Evolutionary conservation across 164 flowering plant species (phyloP), one percentile per base, ranked within the genome.

Genomic region (Euptelea pleiosperma): DNA sequence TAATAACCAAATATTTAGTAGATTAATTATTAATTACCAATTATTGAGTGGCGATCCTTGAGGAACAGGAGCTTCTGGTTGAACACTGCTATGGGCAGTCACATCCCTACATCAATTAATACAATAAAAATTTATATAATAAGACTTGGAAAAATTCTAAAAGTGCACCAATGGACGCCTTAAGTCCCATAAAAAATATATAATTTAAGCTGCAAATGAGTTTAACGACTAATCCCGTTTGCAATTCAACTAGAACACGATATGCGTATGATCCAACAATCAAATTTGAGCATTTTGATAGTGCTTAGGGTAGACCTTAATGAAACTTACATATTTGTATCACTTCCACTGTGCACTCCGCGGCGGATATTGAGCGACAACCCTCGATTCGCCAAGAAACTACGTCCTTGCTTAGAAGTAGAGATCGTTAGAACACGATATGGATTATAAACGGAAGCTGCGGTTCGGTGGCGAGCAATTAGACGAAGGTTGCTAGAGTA

Each of bases 51-150:
- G 50, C 18, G n/a, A n/a, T n/a, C n/a, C n/a, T n/a, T n/a, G n/a
- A n/a, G 66, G 54, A 31, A 33, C 62, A 0, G 68, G 50, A 37
- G 75, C 56, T 25, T 63, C 73, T 2, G 72, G 45, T 3, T n/a
- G 58, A n/a, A 52, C 37, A 41, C 49, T 51, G 44, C 58, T 6
- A 39, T 15, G 11, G 29, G 33, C 67, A 10, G 24, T 40, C 69
- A 67, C 36, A 43, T 41, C 42, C 71, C 73, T 69, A 28, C 40
- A 55, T 21, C 15, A 10, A n/a, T 35, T 47, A 16, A 39, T 35
- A 12, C 14, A 49, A 47, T 28, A 3, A 29, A 31, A 26, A 11
- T n/a, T n/a, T n/a, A n/a, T n/a, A n/a, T n/a, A n/a, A n/a, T n/a
- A n/a, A n/a, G n/a, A n/a, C n/a, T n/a, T n/a, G n/a, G n/a, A n/a